Percentiles rank a stretch among this genome's conserved stretches.
These are phyloP conservation scores for Bromus sterilis DNA, from an alignment of 176 grass and related monocot genomes.

Conservation along the genomic window DNA sequence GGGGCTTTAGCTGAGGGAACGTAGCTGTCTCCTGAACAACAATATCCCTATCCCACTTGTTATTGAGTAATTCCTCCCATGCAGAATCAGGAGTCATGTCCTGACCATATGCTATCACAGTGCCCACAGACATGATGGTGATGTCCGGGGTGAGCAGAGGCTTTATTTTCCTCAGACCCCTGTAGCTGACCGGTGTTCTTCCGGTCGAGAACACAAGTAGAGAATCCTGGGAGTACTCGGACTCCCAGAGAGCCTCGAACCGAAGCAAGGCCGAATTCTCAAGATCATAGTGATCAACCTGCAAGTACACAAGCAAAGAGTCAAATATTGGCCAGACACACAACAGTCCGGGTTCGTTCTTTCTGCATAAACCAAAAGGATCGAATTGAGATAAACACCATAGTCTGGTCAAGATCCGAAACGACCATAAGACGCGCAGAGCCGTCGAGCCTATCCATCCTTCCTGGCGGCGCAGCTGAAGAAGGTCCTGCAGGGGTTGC, in stretches of 20 bases:
- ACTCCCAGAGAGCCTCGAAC: slow-evolving; percentile 75
- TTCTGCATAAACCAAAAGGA: background rate
- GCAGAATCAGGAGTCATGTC: slow-evolving; percentile 76
- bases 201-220: slow-evolving; percentile 83
- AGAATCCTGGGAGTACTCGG: slow-evolving; percentile 62
- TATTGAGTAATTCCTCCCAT: slow-evolving; percentile 58
- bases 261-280: slow-evolving; percentile 70
- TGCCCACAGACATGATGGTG: slow-evolving; percentile 93
- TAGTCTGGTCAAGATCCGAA: slow-evolving; percentile 86
- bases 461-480: background rate
- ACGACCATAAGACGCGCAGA: slow-evolving; percentile 74
- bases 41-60: slow-evolving; percentile 72
- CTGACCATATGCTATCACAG: slow-evolving; percentile 83
- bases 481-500: background rate
- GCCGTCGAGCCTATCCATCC: slow-evolving; percentile 58
- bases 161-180: slow-evolving; percentile 62
- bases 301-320: background rate
- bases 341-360: background rate
- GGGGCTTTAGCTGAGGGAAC: slow-evolving; percentile 59
- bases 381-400: slow-evolving; percentile 18
- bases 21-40: slow-evolving; percentile 71
- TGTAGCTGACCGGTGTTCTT: slow-evolving; percentile 68
- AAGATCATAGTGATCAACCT: slow-evolving; percentile 71
- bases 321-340: background rate
- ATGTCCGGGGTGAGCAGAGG: slow-evolving; percentile 83